These are phyloP conservation scores for Mariannaea elegans DNA, from an alignment of 2,329 filamentous ascomycete genomes.

Conservation along the genomic window DNA sequence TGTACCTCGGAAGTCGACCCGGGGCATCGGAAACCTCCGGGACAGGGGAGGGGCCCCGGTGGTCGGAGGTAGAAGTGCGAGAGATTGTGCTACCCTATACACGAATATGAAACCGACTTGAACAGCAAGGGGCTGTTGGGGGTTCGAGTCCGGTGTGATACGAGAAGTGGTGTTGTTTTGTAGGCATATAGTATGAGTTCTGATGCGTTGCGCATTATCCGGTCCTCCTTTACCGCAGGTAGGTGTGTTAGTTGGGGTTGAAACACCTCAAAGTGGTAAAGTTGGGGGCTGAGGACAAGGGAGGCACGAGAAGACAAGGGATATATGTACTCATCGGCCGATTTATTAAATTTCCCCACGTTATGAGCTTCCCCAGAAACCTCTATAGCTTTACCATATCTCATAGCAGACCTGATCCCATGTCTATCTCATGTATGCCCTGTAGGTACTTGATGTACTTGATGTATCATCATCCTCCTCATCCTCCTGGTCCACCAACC, in stretches of 20 bases:
- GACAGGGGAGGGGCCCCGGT: neutral
- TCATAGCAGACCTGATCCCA: too few relatives aligned
- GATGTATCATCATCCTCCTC: neutral
- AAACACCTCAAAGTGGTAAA: neutral
- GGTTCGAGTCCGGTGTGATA: neutral
- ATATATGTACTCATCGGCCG: neutral
- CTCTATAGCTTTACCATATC: neutral
- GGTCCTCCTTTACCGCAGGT: neutral
- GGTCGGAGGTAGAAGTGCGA: neutral
- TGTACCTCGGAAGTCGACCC: conserved; percentile 8
- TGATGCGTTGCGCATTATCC: neutral
- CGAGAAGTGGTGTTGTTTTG: neutral
- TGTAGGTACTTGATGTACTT: neutral
- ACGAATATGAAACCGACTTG: too few relatives aligned
- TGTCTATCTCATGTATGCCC: neutral
- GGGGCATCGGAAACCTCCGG: conserved; percentile 6
- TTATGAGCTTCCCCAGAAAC: conserved; percentile 1
- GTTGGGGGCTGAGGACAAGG: conserved; percentile 7
- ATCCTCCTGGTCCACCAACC: neutral
- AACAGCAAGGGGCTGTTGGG: neutral
- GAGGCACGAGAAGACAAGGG: neutral
- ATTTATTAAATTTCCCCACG: conserved; percentile 7
- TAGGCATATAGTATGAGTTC: neutral
- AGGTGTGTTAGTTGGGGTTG: neutral
- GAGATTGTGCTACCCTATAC: neutral